phyloP scores from a whole-genome alignment of 2,329 filamentous ascomycete species.

The Meredithiella fracta region DNA sequence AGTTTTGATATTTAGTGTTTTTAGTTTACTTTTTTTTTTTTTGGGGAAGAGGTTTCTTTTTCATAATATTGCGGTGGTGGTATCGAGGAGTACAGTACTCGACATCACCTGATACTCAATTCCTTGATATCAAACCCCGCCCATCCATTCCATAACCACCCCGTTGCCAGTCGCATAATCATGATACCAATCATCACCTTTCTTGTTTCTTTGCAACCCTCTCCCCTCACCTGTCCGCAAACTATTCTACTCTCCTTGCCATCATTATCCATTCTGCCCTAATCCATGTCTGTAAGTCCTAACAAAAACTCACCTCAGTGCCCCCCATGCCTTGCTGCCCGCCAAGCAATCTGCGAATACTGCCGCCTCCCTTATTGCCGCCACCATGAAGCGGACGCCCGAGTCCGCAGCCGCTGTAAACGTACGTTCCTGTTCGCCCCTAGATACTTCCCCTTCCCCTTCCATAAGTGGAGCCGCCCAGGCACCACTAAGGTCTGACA shows the following conservation, averaged over 20 bases:
- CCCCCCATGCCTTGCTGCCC: not conserved
- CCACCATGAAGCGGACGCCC: not conserved
- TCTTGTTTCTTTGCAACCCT: too few species aligned
- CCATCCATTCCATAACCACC: not conserved
- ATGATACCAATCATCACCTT: not conserved
- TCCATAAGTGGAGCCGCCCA: too few species aligned
- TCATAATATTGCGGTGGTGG: not conserved
- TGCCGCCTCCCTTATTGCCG: not conserved
- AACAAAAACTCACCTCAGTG: too few species aligned
- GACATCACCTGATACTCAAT: not conserved
- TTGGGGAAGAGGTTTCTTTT: slow-evolving; percentile 6
- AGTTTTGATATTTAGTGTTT: not conserved
- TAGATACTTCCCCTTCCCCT: too few species aligned
- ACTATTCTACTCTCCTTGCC: too few species aligned
- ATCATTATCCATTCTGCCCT: too few species aligned
- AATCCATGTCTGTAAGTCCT: too few species aligned
- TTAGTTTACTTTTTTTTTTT: too few species aligned
- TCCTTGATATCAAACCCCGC: slow-evolving; percentile 1
- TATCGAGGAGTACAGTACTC: not conserved
- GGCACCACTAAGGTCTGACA: too few species aligned
- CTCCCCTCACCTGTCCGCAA: too few species aligned
- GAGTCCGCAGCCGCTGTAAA: not conserved
- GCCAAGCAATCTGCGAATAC: too few species aligned
- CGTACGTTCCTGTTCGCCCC: not conserved
- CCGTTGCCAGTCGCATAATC: too few species aligned